These are phyloP conservation scores for Erigeron canadensis DNA, from an alignment of 129 eudicot species.

Conservation along the genomic window DNA sequence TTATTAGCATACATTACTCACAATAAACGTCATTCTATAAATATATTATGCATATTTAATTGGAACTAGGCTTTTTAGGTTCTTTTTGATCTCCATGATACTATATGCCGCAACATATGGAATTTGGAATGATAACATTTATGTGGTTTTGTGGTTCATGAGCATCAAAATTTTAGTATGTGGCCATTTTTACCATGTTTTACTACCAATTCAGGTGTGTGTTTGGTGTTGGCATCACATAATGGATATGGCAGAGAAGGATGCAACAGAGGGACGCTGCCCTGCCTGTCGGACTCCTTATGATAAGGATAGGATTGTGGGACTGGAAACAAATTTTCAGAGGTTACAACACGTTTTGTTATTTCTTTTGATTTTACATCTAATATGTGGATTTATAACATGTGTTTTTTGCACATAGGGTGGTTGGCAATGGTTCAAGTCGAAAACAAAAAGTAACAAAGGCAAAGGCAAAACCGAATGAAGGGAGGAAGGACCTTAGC, in stretches of 20 bases:
- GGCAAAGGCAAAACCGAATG: constrained; percentile 66
- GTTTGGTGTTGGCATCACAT: constrained; percentile 97
- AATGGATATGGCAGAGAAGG: constrained; percentile 94
- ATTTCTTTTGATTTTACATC: neutral
- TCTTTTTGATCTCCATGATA: constrained; percentile 1
- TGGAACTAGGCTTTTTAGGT: neutral
- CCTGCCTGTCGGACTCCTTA: constrained; percentile 85
- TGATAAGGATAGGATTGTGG: constrained; percentile 74
- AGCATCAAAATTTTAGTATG: neutral
- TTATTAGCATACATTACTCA: neutral
- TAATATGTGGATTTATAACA: constrained; percentile 12
- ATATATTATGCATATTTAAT: neutral
- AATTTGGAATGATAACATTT: neutral
- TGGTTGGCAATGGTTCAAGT: constrained; percentile 43
- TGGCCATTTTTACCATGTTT: constrained; percentile 2
- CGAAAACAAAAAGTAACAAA: constrained; percentile 62
- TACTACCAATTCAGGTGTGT: constrained; percentile 53
- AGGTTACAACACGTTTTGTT: constrained; percentile 42
- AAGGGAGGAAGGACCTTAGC: constrained; percentile 71
- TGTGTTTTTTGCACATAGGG: constrained; percentile 46
- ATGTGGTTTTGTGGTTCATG: neutral
- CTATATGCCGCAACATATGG: neutral
- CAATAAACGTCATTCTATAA: neutral
- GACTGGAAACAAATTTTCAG: constrained; percentile 65
- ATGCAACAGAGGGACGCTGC: constrained; percentile 79